phyloP scores from a whole-genome alignment of 1,284 basidiomycete genomes.

The Leccinum solheimii region DNA sequence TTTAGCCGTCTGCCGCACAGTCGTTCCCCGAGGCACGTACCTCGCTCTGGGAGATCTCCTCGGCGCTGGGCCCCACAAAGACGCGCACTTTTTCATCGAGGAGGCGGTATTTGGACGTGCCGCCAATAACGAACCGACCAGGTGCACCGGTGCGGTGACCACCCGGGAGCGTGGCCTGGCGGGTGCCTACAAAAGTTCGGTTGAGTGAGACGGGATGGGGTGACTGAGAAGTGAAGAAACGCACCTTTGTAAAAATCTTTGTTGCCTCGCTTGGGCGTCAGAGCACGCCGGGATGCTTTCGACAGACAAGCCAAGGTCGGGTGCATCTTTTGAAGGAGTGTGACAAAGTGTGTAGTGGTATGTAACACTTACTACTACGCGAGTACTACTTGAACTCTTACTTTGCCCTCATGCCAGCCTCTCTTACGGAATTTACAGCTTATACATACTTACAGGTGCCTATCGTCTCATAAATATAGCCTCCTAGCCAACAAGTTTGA shows the following conservation, averaged over 20 bases:
- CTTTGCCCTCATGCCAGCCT: background rate
- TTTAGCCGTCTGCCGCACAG: background rate
- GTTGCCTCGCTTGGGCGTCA: constrained; percentile 84
- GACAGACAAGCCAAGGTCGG: constrained; percentile 65
- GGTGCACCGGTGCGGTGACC: constrained; percentile 87
- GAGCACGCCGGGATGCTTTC: constrained; percentile 77
- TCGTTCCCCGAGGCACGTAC: constrained; percentile 45
- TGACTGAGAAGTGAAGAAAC: constrained; percentile 9
- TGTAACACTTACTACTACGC: background rate
- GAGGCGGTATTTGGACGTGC: constrained; percentile 76
- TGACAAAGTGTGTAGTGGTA: background rate
- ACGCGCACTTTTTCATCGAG: constrained; percentile 81
- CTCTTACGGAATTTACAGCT: background rate
- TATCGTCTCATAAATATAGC: background rate
- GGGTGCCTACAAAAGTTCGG: constrained; percentile 60
- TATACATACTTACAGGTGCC: background rate
- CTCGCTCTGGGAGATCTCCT: constrained; percentile 59
- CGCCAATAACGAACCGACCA: constrained; percentile 74
- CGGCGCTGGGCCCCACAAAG: constrained; percentile 76
- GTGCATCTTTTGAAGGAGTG: constrained; percentile 47
- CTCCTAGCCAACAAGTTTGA: background rate
- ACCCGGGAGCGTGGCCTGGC: constrained; percentile 79
- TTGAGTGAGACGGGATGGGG: background rate
- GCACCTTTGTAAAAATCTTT: constrained; percentile 93
- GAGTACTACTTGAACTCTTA: background rate